Evolutionary conservation across 352 stramenopile species (phyloP).

Genomic region (Pelagophyceae sp.): DNA sequence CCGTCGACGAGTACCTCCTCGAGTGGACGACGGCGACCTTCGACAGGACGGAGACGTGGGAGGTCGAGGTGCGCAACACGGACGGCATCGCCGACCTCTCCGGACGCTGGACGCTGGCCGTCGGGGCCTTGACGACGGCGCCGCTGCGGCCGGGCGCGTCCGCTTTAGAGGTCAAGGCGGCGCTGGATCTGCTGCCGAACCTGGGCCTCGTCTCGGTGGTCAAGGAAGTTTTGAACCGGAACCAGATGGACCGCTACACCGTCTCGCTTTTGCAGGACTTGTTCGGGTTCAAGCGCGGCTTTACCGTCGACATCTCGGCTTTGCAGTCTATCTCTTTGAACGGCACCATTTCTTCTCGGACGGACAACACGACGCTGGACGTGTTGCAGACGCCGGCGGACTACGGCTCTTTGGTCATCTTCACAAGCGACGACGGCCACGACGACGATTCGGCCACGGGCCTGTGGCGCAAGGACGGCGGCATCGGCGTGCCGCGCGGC

Average conservation of each 20-base stretch:
- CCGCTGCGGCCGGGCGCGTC: conserved; percentile 42
- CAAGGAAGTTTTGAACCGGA: background rate
- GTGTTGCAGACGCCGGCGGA: conserved; percentile 13
- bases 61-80: background rate
- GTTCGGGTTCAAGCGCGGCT: background rate
- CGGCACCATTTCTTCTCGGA: background rate
- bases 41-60: conserved; percentile 21
- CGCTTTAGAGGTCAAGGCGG: conserved; percentile 40
- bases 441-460: background rate
- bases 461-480: conserved; percentile 6
- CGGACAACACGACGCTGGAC: background rate
- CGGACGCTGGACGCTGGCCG: conserved; percentile 31
- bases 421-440: background rate
- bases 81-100: conserved; percentile 35
- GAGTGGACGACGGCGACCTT: conserved; percentile 47
- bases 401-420: conserved; percentile 14
- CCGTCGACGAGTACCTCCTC: conserved; percentile 39
- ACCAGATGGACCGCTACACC: background rate
- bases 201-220: conserved; percentile 35
- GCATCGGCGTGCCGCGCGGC: background rate
- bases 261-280: background rate
- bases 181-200: conserved; percentile 51
- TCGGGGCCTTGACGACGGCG: conserved; percentile 37
- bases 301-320: background rate
- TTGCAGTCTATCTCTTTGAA: conserved; percentile 7